Percentiles rank a stretch among this genome's conserved stretches.
These are phyloP conservation scores for Euphorbia schlechtendalii DNA, from an alignment of 441 rosid genomes.

Conservation along the genomic window DNA sequence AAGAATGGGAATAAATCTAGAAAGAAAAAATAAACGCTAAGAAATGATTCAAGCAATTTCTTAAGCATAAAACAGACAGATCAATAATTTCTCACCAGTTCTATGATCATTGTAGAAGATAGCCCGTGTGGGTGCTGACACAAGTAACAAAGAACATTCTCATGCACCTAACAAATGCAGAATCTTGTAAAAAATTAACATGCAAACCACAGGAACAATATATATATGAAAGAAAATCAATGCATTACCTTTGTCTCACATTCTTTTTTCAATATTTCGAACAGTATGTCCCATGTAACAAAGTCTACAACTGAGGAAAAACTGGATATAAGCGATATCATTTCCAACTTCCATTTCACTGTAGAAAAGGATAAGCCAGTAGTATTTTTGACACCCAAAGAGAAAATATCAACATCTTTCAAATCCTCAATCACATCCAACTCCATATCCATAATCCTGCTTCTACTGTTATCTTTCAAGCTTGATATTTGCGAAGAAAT, in stretches of 20 bases:
- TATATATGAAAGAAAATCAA: background rate
- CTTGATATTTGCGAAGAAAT: constrained; percentile 30
- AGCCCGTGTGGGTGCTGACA: constrained; percentile 59
- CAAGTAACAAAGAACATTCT: constrained; percentile 49
- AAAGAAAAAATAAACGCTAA: constrained; percentile 14
- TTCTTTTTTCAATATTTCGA: constrained; percentile 58
- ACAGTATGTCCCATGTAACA: constrained; percentile 69
- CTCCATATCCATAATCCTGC: constrained; percentile 80
- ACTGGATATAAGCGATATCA: constrained; percentile 68
- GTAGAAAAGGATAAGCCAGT: constrained; percentile 41
- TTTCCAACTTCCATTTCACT: constrained; percentile 72
- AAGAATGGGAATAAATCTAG: constrained; percentile 9
- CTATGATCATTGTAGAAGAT: constrained; percentile 44
- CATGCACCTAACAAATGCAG: constrained; percentile 50
- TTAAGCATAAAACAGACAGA: background rate
- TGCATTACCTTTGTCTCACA: constrained; percentile 54
- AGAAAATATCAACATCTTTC: constrained; percentile 49
- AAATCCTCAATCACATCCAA: constrained; percentile 63
- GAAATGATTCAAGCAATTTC: constrained; percentile 10
- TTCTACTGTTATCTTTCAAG: constrained; percentile 24
- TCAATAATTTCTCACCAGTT: constrained; percentile 47
- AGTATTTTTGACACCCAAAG: constrained; percentile 45
- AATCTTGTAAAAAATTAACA: constrained; percentile 18
- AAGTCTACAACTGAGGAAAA: constrained; percentile 50
- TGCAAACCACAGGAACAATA: constrained; percentile 18